Base-by-base conservation (phyloP, 2,329 filamentous ascomycete species). In the Verticillium tricorpus region DNA sequence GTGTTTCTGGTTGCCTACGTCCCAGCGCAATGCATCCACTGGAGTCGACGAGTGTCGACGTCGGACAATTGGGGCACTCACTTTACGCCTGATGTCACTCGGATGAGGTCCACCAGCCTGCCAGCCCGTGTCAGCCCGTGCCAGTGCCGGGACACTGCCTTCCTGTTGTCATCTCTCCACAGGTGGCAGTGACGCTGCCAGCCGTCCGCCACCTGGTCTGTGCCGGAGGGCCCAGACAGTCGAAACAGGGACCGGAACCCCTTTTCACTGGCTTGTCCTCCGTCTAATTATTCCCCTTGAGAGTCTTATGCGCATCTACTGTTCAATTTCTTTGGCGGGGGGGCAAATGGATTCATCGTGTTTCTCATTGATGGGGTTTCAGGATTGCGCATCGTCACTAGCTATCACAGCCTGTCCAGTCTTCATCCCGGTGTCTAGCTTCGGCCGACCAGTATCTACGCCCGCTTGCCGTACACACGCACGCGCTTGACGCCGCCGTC, bases 401-500 rank as follows among this genome's bases (percentile, higher is more conserved):
- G 7, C 34, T 35, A 50, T 22, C 45, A 50, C 45, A 25, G 11
- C 14, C 34, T 35, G 9, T 14, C 34, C 34, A 2, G 9, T 11
- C 34, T 35, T 22, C 45, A 12, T 12, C 45, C 45, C 22, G 9
- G 3, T 35, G 9, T 14, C 34, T 35, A 12, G 3, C 39, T n/a
- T 17, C 39, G 8, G n/a, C 14, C 39, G 8, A 40, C 15, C 52
- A 15, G 11, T 28, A 7, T 56, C 54, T 35, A 64, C 25, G 60
- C 78, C 67, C 87, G 81, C 70, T 83, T 87, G 2, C 89, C 91
- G 74, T 91, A 88, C 2, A 94, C 86, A 56, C 92, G 85, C 67
- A 97, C 84, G 66, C 93, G 82, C 85, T 96, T 97, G 2, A 97
- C 90, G 28, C 94, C 93, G 37, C 94, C 93, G 75, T 98, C 93